Evolutionary conservation across 768 basidiomycete species (phyloP).

Genomic region (Pisolithus marmoratus): DNA sequence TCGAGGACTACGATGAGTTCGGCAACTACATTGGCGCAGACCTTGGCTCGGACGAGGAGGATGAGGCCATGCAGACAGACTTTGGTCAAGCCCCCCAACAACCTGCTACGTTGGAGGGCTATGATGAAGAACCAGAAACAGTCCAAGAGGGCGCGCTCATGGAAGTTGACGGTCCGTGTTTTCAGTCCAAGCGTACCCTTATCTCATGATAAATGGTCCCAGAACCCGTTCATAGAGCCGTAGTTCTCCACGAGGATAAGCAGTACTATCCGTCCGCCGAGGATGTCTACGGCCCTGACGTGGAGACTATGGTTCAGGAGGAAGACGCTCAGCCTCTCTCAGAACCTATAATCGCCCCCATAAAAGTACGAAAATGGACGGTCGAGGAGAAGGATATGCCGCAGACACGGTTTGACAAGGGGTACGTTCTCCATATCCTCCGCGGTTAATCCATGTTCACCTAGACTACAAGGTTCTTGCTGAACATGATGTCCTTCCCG

Average conservation of each 20-base stretch:
- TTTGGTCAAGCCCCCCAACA: constrained; percentile 35
- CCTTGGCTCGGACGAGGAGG: constrained; percentile 75
- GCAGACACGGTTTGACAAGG: constrained; percentile 95
- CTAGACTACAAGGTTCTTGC: constrained; percentile 60
- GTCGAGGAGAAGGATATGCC: constrained; percentile 96
- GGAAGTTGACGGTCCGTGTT: constrained; percentile 72
- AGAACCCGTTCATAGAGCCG: constrained; percentile 79
- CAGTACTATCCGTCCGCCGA: constrained; percentile 93
- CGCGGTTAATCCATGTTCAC: constrained; percentile 4
- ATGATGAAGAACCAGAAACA: constrained; percentile 62
- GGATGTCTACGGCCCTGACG: constrained; percentile 89
- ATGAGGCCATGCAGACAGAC: constrained; percentile 39
- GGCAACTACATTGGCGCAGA: constrained; percentile 98
- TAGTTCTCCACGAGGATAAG: constrained; percentile 94
- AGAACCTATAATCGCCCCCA: constrained; percentile 92
- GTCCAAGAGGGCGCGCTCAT: constrained; percentile 63
- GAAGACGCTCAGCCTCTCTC: constrained; percentile 95
- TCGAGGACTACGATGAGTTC: constrained; percentile 87
- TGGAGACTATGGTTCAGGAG: constrained; percentile 96
- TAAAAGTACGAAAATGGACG: constrained; percentile 92
- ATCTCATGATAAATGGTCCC: constrained; percentile 8
- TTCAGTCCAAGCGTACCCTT: background rate
- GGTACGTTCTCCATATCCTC: constrained; percentile 44
- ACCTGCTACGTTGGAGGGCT: constrained; percentile 71
- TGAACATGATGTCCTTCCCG: constrained; percentile 87